Conservation (phyloP, 805 yeast species). For the Cyberlindnera sargentensis region DNA sequence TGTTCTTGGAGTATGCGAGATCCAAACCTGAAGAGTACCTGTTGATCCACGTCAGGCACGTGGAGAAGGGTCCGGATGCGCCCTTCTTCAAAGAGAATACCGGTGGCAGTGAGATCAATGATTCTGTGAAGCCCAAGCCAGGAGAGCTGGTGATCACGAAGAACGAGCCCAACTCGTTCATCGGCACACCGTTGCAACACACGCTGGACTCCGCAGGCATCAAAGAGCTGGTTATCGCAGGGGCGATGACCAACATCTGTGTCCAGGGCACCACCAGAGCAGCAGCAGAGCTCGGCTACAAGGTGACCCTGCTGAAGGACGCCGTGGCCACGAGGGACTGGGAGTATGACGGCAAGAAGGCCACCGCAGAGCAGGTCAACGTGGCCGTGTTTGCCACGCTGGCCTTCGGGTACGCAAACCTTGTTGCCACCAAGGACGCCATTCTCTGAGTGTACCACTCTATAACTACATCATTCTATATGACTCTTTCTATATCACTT, state of each 20-base stretch:
- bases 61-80: conserved; percentile 4
- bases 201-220: conserved; percentile 5
- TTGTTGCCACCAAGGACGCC: neutral
- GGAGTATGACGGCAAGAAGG: conserved; percentile 13
- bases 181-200: conserved; percentile 9
- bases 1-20: conserved; percentile 10
- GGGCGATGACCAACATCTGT: conserved; percentile 19
- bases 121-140: conserved; percentile 5
- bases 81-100: conserved; percentile 5
- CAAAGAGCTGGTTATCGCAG: conserved; percentile 8
- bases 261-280: conserved; percentile 17
- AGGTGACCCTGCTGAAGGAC: conserved; percentile 11
- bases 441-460: neutral
- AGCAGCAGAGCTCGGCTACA: conserved; percentile 14
- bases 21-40: neutral
- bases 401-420: conserved; percentile 7
- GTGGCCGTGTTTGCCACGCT: conserved; percentile 14
- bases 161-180: conserved; percentile 11
- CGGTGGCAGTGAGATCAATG: conserved; percentile 10
- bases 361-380: conserved; percentile 6
- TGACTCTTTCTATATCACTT: too few species aligned
- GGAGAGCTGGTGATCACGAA: conserved; percentile 11
- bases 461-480: too few species aligned
- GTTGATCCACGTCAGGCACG: conserved; percentile 14
- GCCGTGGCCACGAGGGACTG: conserved; percentile 15